A percentile compares a stretch with the other conserved stretches of the same genome.
Conservation (phyloP, 768 basidiomycete species). For the Serendipita vermifera region DNA sequence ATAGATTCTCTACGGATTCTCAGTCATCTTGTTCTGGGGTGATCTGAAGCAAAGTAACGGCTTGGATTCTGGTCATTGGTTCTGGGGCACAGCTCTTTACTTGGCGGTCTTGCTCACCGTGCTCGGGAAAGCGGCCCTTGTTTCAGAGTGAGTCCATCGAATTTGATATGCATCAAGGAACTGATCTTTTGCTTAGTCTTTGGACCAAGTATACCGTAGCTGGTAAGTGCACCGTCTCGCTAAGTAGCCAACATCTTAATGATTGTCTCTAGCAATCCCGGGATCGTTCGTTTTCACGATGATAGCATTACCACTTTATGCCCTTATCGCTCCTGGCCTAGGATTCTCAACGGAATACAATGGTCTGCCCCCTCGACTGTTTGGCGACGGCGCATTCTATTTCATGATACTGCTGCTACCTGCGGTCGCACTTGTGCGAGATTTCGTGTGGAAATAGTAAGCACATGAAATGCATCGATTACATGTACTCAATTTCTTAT, state of each 20-base stretch:
- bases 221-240: constrained; percentile 30
- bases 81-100: constrained; percentile 97
- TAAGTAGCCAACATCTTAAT: constrained; percentile 11
- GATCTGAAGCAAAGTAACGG: constrained; percentile 74
- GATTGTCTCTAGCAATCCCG: constrained; percentile 60
- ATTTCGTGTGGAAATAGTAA: constrained; percentile 96
- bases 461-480: constrained; percentile 23
- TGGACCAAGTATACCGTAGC: constrained; percentile 99
- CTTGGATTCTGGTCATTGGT: constrained; percentile 87
- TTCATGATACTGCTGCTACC: constrained; percentile 77
- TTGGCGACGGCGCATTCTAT: constrained; percentile 83
- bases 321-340: constrained; percentile 68
- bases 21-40: constrained; percentile 84
- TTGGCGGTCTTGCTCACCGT: constrained; percentile 87
- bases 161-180: neutral
- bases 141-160: constrained; percentile 74
- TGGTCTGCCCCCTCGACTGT: constrained; percentile 82
- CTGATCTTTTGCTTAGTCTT: constrained; percentile 38
- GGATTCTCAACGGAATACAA: constrained; percentile 76
- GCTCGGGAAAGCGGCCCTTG: constrained; percentile 89
- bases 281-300: constrained; percentile 97
- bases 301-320: constrained; percentile 85
- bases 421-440: constrained; percentile 68
- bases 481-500: constrained; percentile 13
- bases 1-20: constrained; percentile 79